Percentiles rank a stretch among this genome's conserved stretches.
Evolutionary conservation across 2,329 filamentous ascomycete species (phyloP).

Genomic region (Venturia oleaginea): DNA sequence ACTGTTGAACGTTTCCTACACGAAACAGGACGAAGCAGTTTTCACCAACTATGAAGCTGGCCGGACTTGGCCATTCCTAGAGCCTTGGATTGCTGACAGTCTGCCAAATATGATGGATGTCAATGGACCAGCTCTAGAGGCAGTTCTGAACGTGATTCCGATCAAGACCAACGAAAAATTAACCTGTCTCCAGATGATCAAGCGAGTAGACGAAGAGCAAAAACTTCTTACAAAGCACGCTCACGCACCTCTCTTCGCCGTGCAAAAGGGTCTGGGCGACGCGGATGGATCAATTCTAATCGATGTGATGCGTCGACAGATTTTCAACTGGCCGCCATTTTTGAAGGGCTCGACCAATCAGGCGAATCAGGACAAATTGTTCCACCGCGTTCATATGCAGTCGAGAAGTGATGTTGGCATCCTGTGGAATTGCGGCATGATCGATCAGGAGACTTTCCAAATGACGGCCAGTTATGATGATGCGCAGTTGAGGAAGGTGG

Average conservation of each 20-base stretch:
- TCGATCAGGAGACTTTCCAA: not conserved
- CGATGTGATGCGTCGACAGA: not conserved
- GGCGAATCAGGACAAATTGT: no score
- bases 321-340: no score
- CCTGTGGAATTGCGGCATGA: no score
- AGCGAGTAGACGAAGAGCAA: not conserved
- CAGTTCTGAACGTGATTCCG: not conserved
- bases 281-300: not conserved
- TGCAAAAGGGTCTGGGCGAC: not conserved
- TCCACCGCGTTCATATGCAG: no score
- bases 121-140: not conserved
- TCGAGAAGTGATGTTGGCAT: no score
- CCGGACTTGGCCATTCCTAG: no score
- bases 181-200: not conserved
- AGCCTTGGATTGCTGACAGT: no score
- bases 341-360: no score
- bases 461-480: not conserved
- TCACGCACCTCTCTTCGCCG: not conserved
- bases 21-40: no score
- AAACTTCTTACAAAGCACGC: not conserved
- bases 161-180: not conserved
- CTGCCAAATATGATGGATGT: no score
- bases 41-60: no score
- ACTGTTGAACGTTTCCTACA: no score
- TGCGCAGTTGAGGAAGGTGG: not conserved